These are phyloP conservation scores for Angophora floribunda DNA, from an alignment of 345 rosid genomes.

Conservation along the genomic window DNA sequence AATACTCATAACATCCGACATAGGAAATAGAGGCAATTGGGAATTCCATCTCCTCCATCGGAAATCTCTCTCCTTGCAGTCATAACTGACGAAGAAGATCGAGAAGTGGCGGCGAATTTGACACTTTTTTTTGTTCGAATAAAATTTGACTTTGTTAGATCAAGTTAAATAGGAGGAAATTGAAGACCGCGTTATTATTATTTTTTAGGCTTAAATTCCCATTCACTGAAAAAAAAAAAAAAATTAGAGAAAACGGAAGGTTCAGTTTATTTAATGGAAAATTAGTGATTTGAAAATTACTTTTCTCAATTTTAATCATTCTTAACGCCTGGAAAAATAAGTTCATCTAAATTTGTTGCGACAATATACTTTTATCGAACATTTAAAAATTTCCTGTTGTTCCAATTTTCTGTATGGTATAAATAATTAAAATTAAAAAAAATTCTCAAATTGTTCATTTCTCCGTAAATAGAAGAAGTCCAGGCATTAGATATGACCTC, in stretches of 20 bases:
- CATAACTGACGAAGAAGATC: not conserved
- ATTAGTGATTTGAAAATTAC: not conserved
- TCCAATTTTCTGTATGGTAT: accelerated
- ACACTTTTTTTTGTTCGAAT: too few relatives aligned
- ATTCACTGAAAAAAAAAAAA: not conserved
- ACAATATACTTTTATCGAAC: not conserved
- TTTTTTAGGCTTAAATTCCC: not conserved
- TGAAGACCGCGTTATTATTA: accelerated
- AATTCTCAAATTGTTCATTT: accelerated
- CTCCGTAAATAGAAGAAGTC: not conserved
- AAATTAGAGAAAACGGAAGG: not conserved
- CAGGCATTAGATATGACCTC: accelerated
- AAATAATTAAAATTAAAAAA: not conserved
- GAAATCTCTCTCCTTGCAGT: not conserved
- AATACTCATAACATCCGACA: too few relatives aligned
- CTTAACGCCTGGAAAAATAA: not conserved
- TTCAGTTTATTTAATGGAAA: not conserved
- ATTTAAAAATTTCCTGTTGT: not conserved
- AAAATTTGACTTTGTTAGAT: not conserved
- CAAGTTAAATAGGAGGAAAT: not conserved
- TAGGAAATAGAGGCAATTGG: too few relatives aligned
- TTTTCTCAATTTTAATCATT: not conserved
- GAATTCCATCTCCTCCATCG: slow-evolving; percentile 41
- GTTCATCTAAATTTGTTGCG: not conserved
- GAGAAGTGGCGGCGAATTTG: not conserved